These are phyloP conservation scores for Ustilago curta DNA, from an alignment of 1,284 basidiomycete species.

Conservation along the genomic window DNA sequence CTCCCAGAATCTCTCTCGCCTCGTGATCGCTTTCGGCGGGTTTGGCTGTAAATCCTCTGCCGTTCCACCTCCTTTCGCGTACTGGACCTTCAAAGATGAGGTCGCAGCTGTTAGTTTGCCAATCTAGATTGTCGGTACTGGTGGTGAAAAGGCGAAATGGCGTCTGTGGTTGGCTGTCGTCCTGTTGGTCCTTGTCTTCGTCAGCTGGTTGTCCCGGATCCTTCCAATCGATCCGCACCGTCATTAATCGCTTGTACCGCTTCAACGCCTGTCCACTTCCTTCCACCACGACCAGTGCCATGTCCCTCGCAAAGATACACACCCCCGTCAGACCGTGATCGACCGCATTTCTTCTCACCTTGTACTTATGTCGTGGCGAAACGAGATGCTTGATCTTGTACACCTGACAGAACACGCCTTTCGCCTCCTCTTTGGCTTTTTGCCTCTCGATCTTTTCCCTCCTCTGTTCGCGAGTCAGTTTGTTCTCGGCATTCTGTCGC, in stretches of 20 bases:
- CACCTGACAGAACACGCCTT: constrained; percentile 85
- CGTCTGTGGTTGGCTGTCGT: constrained; percentile 53
- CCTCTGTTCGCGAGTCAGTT: constrained; percentile 89
- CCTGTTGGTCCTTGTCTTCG: constrained; percentile 35
- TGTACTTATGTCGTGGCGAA: constrained; percentile 94
- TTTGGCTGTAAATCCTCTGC: constrained; percentile 75
- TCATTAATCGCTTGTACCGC: constrained; percentile 88
- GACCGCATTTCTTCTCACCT: constrained; percentile 94
- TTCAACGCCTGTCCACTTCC: constrained; percentile 87
- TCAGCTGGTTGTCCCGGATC: constrained; percentile 77
- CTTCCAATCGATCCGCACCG: constrained; percentile 91
- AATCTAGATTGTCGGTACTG: constrained; percentile 68
- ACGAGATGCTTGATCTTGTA: constrained; percentile 88
- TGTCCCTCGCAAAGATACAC: constrained; percentile 87
- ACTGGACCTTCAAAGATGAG: constrained; percentile 92
- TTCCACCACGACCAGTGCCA: constrained; percentile 92
- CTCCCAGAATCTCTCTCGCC: constrained; percentile 86
- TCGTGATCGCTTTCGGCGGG: constrained; percentile 82
- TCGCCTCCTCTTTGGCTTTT: constrained; percentile 76
- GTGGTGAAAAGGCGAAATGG: constrained; percentile 34
- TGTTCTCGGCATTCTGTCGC: constrained; percentile 88
- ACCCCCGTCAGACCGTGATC: constrained; percentile 88
- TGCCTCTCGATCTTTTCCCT: constrained; percentile 81
- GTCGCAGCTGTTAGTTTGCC: constrained; percentile 88
- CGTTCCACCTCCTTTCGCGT: constrained; percentile 75